Evolutionary conservation across 106 monocot species (phyloP), one percentile per base, ranked within the genome.

Genomic region (Agapanthus africanus): DNA sequence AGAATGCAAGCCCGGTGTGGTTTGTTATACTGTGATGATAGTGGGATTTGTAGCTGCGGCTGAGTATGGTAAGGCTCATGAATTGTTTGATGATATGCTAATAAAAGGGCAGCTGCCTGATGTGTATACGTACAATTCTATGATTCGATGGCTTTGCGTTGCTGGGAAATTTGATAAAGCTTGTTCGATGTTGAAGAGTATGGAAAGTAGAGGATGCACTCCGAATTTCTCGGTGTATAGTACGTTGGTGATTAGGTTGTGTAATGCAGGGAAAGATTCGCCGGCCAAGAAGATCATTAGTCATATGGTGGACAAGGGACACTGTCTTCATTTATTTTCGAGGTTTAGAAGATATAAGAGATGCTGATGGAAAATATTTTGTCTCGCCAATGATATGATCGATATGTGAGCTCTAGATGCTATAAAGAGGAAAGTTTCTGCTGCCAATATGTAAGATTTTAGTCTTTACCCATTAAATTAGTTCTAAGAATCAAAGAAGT

Each of bases 21-120:
- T 95, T 23, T 86, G 88, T 71, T 95, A 95, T 59, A 91, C 95
- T 0, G 91, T 88, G 33, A 79, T 95, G 80, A 91, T 95, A 52
- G 75, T 82, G 11, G 80, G 95, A 42, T 86, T 86, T 78, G 73
- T 84, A 10, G 71, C 82, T 19, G 91, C 79, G 0, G 81, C 76
- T 28, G 76, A 91, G 56, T 77, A 86, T 72, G 84, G 84, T 38
- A 87, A 78, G 60, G 91, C 91, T 14, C 68, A 79, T 31, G 57
- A 66, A 35, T 6, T 86, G 47, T 95, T 95, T 67, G 81, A 84
- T 54, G 77, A 83, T 28, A 95, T 95, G 95, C 4, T 78, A 36
- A 35, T 15, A 11, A 82, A 69, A 70, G 95, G 95, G 27, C 79
- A 83, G 36, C 76, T 91, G 11, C 95, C 91, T 0, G 91, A 95